Percentiles rank a stretch among this genome's conserved stretches.
Conservation (phyloP, 371 early-diverging fungal species). For the Apophysomyces trapeziformis region DNA sequence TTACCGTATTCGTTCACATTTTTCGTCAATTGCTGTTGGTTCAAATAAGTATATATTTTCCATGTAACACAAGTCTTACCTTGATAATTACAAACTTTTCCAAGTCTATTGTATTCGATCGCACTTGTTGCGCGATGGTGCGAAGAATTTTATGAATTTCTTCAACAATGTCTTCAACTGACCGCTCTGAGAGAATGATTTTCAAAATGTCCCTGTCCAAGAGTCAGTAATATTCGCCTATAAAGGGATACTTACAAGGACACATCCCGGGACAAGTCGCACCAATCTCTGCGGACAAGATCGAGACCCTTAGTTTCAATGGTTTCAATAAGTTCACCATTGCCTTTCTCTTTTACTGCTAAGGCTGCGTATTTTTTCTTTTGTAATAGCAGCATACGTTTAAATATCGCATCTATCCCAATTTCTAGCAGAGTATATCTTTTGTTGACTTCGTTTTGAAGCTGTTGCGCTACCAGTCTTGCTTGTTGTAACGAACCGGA, state of each 20-base stretch:
- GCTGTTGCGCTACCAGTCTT: constrained; percentile 70
- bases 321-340: constrained; percentile 48
- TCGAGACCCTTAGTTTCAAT: constrained; percentile 97
- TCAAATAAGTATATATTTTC: not conserved
- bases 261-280: constrained; percentile 82
- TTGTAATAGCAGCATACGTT: constrained; percentile 90
- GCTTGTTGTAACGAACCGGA: constrained; percentile 47
- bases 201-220: constrained; percentile 66
- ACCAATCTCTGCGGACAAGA: constrained; percentile 97
- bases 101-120: constrained; percentile 59
- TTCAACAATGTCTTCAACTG: constrained; percentile 58
- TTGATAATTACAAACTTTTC: constrained; percentile 93
- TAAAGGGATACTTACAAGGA: constrained; percentile 58
- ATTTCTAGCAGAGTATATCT: constrained; percentile 92
- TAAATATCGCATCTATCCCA: constrained; percentile 95
- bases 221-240: not conserved
- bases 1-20: constrained; percentile 85
- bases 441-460: constrained; percentile 87
- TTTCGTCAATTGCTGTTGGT: constrained; percentile 80
- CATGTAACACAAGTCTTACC: constrained; percentile 38
- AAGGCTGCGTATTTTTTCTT: constrained; percentile 99
- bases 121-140: constrained; percentile 53
- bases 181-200: constrained; percentile 67
- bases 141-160: constrained; percentile 15
- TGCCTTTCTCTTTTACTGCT: constrained; percentile 46